Evolutionary conservation across 805 yeast genomes (phyloP), one percentile per base, ranked within the genome.

Genomic region (Metschnikowia cerradonensis): DNA sequence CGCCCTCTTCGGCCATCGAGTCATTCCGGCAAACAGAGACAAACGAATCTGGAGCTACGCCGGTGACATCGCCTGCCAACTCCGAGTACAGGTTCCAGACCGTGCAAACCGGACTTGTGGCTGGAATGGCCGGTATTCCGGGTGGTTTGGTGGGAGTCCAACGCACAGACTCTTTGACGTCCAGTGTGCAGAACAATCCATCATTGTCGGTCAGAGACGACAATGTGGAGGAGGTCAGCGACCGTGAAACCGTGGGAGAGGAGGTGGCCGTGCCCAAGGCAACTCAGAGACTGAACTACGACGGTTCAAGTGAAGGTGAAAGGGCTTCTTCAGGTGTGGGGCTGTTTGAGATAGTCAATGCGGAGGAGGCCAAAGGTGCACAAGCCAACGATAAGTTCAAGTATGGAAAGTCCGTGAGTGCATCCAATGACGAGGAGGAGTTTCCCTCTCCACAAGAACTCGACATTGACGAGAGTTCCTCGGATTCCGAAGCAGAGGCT

Each of bases 141-240:
- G 75, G 77, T n/a, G 77, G 66, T 3, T 62, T 71, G 44, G 71
- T 70, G 14, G 76, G 76, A 7, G 75, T 73, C 5, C 74, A 81
- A 76, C 51, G 94, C 60, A 88, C 95, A 2, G 87, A 84, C 52
- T 88, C 96, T 0, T 80, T 87, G 37, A 88, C 97, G 0, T 90
- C 97, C 0, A 88, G 96, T 41, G 95, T 90, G 33, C 92, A 87
- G 60, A 91, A 91, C 69, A 90, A 92, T 65, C 90, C 97, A 2
- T 91, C 97, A 0, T 81, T 83, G 67, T 88, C 96, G 20, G 96
- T 90, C 6, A 82, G 96, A 53, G 96, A 88, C 55, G 96, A 74
- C 53, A 74, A 73, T 50, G 68, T 73, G 40, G 78, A 72, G 19
- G 73, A 69, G 26, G 64, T 71, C 5, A 73, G 77, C 51, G 77